Evolutionary conservation across 108 stramenopile genomes (phyloP), one percentile per base, ranked within the genome.

Genomic region (Craspedostauros australis): DNA sequence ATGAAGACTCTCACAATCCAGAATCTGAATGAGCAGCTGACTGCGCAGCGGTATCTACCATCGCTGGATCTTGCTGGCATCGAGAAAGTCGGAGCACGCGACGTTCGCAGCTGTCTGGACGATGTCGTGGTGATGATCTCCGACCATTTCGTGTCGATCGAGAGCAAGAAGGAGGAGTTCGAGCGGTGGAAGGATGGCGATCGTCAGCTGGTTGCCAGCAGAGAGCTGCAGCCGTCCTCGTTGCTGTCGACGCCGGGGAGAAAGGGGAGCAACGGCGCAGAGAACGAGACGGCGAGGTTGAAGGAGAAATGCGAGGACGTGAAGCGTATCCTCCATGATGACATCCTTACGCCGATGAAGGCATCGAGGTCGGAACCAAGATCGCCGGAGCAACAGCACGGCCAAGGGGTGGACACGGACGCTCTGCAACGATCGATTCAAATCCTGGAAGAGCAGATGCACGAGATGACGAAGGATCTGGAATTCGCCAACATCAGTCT

Each of bases 401-500:
- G 6, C 8, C 16, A 16, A 5, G 25, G 46, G 5, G 16, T 22
- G 5, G 50, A 51, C 39, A 3, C 21, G 32, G 31, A 51, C 8
- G 12, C 26, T 6, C 6, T 49, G 6, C 7, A 32, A 11, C 6
- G 24, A 2, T 38, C 30, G 2, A 42, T 55, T 21, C 3, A 15
- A 4, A 31, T 31, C 24, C 18, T 57, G 5, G 57, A 57, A 22
- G 25, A 3, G 5, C 57, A 57, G 25, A 29, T 57, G 19, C 31
- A 47, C 20, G 18, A 14, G 14, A 18, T 57, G 3, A 12, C 31
- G 11, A 20, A 16, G 4, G 57, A 57, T 31, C 24, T 57, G 19
- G 46, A 46, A 23, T 12, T 32, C 21, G 57, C 46, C 5, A 57
- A 57, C 28, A 25, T 46, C 57, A 45, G 45, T 15, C 25, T 57